phyloP scores from a whole-genome alignment of 1,284 basidiomycete species.

The Rhodotorula sp. region DNA sequence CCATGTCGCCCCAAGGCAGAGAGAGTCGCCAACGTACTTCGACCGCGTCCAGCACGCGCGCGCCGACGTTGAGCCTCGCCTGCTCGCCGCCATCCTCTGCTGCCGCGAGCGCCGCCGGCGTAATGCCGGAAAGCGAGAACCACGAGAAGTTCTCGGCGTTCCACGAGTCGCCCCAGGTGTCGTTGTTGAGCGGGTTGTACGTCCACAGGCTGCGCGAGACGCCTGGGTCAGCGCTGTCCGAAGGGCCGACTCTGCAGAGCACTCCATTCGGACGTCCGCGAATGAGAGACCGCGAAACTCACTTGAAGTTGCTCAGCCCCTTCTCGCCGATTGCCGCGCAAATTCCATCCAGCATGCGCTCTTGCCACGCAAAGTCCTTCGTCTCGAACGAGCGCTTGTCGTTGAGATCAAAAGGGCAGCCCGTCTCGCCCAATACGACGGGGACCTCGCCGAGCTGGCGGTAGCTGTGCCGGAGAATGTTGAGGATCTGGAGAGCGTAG shows the following conservation, averaged over 20 bases:
- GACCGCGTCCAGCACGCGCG: conserved; percentile 70
- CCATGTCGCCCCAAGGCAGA: neutral
- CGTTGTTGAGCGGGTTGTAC: conserved; percentile 86
- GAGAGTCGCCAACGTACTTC: conserved; percentile 36
- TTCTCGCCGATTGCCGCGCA: conserved; percentile 33
- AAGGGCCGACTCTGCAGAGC: no score
- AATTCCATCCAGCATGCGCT: conserved; percentile 49
- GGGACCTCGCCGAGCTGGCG: conserved; percentile 72
- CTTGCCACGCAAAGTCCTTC: conserved; percentile 53
- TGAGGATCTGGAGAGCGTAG: conserved; percentile 76
- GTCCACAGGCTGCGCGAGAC: conserved; percentile 74
- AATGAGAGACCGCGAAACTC: neutral
- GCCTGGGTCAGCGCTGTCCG: neutral
- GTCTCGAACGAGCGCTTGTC: conserved; percentile 67
- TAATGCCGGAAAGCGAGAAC: conserved; percentile 62
- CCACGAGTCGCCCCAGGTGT: conserved; percentile 82
- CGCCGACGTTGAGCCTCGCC: conserved; percentile 71
- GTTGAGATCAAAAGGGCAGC: conserved; percentile 92
- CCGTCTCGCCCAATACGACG: conserved; percentile 83
- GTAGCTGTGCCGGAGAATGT: conserved; percentile 68
- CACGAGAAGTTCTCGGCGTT: conserved; percentile 95
- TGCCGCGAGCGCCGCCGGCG: conserved; percentile 53
- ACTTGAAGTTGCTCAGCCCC: conserved; percentile 49
- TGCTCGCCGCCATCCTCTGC: conserved; percentile 57
- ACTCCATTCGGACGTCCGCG: neutral